Base-by-base conservation (phyloP, 2,329 filamentous ascomycete genomes). In the Eutypa lata region DNA sequence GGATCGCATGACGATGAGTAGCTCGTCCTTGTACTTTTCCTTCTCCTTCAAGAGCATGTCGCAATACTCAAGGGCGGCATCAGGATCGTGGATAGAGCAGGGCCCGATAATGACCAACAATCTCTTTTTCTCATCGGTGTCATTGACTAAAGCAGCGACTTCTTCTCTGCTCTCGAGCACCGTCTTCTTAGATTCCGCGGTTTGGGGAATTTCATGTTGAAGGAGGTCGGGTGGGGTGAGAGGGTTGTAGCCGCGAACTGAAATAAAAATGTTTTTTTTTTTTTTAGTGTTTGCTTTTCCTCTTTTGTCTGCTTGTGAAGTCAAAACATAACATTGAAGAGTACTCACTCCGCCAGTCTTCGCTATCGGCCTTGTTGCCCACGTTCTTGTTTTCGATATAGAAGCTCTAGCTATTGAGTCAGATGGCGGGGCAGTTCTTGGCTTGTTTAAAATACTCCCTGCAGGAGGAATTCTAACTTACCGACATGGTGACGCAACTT, bases 51-150 rank as follows among this genome's bases (percentile, higher is more conserved):
- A 71, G 57, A 99, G 80, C 60, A 88, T 80, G 67, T 91, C 86
- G 80, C 91, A 96, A 84, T 99, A 99, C 68, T 93, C 90, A 61
- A 97, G 83, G 11, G 93, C 93, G 57, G 91, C 89, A 51, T 87
- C 78, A 18, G 94, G 93, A 70, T 99, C 94, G 77, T 99, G 94
- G 72, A 99, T 96, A 22, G 91, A 96, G 80, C 94, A 99, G 24
- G 94, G 94, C 1, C 94, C 94, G 58, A 97, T 86, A 66, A 97
- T 87, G 59, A 99, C 80, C 42, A 84, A 76, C 51, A 85, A 73
- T 43, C 82, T 76, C 49, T 80, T 69, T 61, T 87, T 83, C 57
- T 80, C 74, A 51, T 88, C 83, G 33, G 75, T 82, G 57, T 82
- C 85, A 56, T 86, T 87, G 66, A 91, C 85, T 22, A 91, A 75